Conservation (phyloP, 768 basidiomycete genomes). For the Suillus weaverae region DNA sequence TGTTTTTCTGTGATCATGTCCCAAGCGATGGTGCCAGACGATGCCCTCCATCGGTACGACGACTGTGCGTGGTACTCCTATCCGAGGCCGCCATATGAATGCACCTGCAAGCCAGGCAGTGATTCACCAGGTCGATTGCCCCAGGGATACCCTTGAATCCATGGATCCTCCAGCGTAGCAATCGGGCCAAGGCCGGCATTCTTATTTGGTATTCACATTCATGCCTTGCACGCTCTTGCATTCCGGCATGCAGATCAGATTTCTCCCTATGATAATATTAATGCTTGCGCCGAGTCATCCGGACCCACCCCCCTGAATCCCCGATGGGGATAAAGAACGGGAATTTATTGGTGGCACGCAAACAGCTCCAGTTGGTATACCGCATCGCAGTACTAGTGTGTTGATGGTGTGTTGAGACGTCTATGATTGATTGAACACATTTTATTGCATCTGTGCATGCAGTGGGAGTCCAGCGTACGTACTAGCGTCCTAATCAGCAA, state of each 20-base stretch:
- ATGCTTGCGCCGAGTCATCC: neutral
- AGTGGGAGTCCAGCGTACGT: neutral
- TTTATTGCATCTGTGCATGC: neutral
- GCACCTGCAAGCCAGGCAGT: neutral
- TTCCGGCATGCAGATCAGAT: neutral
- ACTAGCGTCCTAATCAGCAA: neutral
- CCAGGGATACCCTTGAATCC: neutral
- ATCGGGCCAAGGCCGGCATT: neutral
- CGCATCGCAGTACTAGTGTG: neutral
- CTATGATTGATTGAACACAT: neutral
- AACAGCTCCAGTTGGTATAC: neutral
- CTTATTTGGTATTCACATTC: neutral
- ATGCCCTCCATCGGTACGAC: neutral
- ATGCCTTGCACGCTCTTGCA: neutral
- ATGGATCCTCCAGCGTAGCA: neutral
- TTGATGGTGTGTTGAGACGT: neutral
- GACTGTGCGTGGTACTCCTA: neutral
- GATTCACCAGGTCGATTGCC: neutral
- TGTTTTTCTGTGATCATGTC: neutral
- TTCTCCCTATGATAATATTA: neutral
- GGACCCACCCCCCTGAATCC: neutral
- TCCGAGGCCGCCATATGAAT: constrained; percentile 1
- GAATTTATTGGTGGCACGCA: neutral
- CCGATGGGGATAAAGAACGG: neutral
- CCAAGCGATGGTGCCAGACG: neutral